phyloP scores from a whole-genome alignment of 2,329 filamentous ascomycete species.

The Hypoxylon sp. region DNA sequence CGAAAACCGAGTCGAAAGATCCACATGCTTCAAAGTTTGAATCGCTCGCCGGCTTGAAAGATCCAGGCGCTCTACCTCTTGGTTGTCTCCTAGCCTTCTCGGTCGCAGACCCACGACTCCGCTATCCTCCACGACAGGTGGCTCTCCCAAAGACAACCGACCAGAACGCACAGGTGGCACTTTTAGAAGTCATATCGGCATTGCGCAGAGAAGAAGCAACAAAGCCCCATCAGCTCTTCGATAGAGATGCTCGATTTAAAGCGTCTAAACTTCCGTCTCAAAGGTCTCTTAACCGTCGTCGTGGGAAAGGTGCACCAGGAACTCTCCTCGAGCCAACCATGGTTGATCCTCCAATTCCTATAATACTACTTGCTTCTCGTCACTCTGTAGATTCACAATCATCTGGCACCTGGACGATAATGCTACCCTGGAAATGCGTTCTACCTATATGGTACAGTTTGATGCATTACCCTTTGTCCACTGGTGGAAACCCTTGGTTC shows the following conservation, averaged over 20 bases:
- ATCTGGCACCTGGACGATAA: slow-evolving; percentile 83
- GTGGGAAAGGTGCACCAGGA: slow-evolving; percentile 74
- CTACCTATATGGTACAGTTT: slow-evolving; percentile 87
- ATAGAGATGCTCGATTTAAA: slow-evolving; percentile 74
- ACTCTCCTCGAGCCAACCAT: slow-evolving; percentile 69
- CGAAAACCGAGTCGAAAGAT: slow-evolving; percentile 54
- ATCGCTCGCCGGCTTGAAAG: slow-evolving; percentile 72
- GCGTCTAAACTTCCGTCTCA: slow-evolving; percentile 80
- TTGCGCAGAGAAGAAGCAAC: slow-evolving; percentile 76
- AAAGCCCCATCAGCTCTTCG: slow-evolving; percentile 73
- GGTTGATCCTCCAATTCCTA: slow-evolving; percentile 82
- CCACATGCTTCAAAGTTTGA: slow-evolving; percentile 65
- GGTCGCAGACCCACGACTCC: slow-evolving; percentile 83
- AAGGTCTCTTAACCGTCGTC: slow-evolving; percentile 84
- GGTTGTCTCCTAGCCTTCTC: slow-evolving; percentile 81
- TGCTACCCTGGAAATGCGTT: slow-evolving; percentile 93
- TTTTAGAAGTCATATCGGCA: slow-evolving; percentile 73
- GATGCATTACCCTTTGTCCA: slow-evolving; percentile 84
- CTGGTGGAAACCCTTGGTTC: slow-evolving; percentile 84
- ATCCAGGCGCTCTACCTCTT: slow-evolving; percentile 77
- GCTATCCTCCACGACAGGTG: slow-evolving; percentile 77
- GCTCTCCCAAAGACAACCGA: slow-evolving; percentile 56
- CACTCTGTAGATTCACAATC: slow-evolving; percentile 62
- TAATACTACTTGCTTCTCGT: slow-evolving; percentile 77
- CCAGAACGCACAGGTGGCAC: slow-evolving; percentile 41